Conservation (phyloP, 78 protist genomes). For the Polysphondylium violaceum region DNA sequence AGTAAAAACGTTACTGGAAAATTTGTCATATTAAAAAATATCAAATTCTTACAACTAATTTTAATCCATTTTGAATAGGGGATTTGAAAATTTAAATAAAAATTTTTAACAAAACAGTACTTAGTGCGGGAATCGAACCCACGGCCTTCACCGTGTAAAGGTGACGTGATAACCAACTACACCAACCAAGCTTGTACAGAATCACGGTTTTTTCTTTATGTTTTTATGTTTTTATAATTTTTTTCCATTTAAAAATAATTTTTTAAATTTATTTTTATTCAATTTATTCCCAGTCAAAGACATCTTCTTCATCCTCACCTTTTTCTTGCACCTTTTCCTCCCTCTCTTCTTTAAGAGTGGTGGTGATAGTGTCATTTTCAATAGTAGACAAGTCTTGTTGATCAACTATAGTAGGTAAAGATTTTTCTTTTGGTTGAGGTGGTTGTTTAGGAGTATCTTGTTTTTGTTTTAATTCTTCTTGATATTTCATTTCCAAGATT, state of each 20-base stretch:
- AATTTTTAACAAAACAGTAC: too few relatives aligned
- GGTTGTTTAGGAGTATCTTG: not conserved
- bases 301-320: conserved; percentile 33
- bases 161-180: not conserved
- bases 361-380: not conserved
- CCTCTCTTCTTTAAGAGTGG: not conserved
- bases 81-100: too few relatives aligned
- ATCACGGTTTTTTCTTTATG: too few relatives aligned
- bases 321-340: not conserved
- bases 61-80: too few relatives aligned
- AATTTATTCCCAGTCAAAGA: conserved; percentile 53
- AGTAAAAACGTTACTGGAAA: too few relatives aligned
- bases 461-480: conserved; percentile 33
- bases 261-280: too few relatives aligned
- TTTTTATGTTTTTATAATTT: too few relatives aligned
- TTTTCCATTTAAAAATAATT: too few relatives aligned
- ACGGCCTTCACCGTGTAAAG: not conserved
- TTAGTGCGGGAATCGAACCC: conserved; percentile 4
- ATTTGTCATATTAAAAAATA: too few relatives aligned
- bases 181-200: too few relatives aligned
- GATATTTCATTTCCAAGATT: conserved; percentile 47
- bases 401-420: not conserved
- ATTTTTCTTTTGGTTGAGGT: not conserved
- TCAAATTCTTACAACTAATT: too few relatives aligned
- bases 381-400: not conserved